A percentile compares a stretch with the other conserved stretches of the same genome.
phyloP scores from a whole-genome alignment of 2,329 filamentous ascomycete species.

The Aspergillus flavus region DNA sequence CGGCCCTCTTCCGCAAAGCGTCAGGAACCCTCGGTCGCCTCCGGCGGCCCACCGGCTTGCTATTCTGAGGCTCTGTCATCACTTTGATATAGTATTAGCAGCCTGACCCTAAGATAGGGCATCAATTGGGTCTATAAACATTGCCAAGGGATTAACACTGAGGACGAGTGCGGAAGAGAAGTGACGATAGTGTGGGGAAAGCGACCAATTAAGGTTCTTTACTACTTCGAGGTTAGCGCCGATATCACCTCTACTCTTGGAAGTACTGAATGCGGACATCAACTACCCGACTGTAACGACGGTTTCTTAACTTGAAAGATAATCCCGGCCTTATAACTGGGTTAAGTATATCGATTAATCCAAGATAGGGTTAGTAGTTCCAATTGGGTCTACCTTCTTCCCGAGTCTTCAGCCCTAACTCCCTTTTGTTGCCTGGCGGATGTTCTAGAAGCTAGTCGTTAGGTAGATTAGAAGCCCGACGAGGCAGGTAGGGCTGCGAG shows the following conservation, averaged over 20 bases:
- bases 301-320: background rate
- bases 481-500: background rate
- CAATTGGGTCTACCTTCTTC: background rate
- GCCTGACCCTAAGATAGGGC: background rate
- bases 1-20: constrained; percentile 27
- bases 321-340: background rate
- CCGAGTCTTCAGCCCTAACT: background rate
- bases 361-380: background rate
- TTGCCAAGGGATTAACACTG: background rate
- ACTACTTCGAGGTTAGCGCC: background rate
- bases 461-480: background rate
- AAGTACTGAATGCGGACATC: background rate
- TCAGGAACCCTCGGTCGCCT: constrained; percentile 26
- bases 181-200: background rate
- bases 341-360: background rate
- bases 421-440: background rate
- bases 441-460: background rate
- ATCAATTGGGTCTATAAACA: too few relatives aligned
- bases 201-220: background rate
- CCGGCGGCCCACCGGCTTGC: constrained; percentile 1
- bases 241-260: background rate
- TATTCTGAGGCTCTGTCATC: background rate
- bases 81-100: background rate
- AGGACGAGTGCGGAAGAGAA: background rate
- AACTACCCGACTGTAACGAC: background rate